phyloP scores from a whole-genome alignment of 306 rosid genomes.

The Sicyos baderoa region DNA sequence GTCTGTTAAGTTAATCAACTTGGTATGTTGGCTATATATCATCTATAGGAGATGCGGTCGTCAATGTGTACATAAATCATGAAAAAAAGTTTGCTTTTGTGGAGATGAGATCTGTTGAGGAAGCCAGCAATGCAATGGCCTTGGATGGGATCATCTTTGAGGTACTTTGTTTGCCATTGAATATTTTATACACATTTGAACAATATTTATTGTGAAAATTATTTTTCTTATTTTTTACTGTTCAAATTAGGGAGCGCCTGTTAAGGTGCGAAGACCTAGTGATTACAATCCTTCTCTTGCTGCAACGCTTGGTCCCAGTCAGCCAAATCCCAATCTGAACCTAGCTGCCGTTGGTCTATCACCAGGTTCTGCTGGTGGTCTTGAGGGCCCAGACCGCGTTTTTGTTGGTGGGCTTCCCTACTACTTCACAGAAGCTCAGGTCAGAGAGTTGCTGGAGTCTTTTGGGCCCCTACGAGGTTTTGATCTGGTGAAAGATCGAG shows the following conservation, averaged over 20 bases:
- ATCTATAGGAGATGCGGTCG: conserved; percentile 88
- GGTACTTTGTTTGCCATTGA: conserved; percentile 31
- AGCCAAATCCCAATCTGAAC: conserved; percentile 87
- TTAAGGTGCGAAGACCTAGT: conserved; percentile 96
- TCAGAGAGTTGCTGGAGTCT: conserved; percentile 87
- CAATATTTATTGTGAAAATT: not conserved
- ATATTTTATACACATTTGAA: not conserved
- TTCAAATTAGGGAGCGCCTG: conserved; percentile 79
- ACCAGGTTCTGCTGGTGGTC: conserved; percentile 99
- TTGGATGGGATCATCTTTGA: conserved; percentile 96
- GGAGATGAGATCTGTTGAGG: conserved; percentile 99
- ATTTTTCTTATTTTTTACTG: conserved; percentile 1
- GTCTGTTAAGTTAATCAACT: not conserved
- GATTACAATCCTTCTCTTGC: conserved; percentile 97
- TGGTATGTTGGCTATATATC: conserved; percentile 2
- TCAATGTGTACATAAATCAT: conserved; percentile 93
- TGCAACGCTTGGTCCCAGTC: conserved; percentile 97
- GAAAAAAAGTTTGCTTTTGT: conserved; percentile 97
- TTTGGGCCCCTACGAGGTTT: conserved; percentile 97
- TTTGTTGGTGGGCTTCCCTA: conserved; percentile 98
- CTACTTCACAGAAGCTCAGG: conserved; percentile 90
- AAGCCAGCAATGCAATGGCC: conserved; percentile 99
- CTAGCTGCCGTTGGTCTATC: conserved; percentile 82
- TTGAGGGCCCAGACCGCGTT: conserved; percentile 98
- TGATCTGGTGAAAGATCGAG: conserved; percentile 95